Base-by-base conservation (phyloP, 2,329 filamentous ascomycete genomes). In the Hypoxylon sp. region DNA sequence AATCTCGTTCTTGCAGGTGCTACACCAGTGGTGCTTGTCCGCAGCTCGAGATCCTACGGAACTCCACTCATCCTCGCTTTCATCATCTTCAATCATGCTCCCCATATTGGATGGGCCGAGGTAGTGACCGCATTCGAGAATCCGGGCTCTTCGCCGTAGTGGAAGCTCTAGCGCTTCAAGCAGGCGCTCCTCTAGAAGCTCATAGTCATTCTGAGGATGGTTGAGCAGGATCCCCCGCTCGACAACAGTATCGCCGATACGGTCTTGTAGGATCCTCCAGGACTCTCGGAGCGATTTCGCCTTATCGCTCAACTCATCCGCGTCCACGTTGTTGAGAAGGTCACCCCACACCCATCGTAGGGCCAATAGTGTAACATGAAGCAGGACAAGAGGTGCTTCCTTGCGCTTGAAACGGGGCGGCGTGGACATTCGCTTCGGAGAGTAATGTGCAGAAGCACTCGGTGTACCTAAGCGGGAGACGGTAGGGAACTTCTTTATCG, bases 121-220 rank as follows among this genome's bases (percentile, higher is more conserved):
- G 65, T 93, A 94, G 76, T 95, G 92, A 0, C 92, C 92, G 72
- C 91, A 93, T 73, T 91, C 90, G 5, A 93, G 83, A 46, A 94
- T 89, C 2, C 90, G 85, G 2, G 91, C 91, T n/a, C 88, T 82
- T 1, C 86, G 83, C 14, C 83, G 82, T 30, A 90, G 82, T 1
- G 89, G 90, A 14, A 95, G 82, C 76, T 93, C 92, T 49, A 94
- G 80, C 1, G 90, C 89, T 78, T 94, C 92, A 2, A 94, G 81
- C 34, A 95, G 83, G 28, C 92, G 84, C 80, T 94, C 92, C 79
- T 95, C 91, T 0, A 96, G 85, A 62, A 93, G 81, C 77, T 94
- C 92, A 74, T 92, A 95, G 76, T 94, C 92, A 61, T 91, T 90
- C 72, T 92, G 88, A 0, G 93, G 93, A 75, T 96, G 93, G 1